Evolutionary conservation across 495 filamentous ascomycete species (phyloP).

Genomic region (Penicillium atrosanguineum): DNA sequence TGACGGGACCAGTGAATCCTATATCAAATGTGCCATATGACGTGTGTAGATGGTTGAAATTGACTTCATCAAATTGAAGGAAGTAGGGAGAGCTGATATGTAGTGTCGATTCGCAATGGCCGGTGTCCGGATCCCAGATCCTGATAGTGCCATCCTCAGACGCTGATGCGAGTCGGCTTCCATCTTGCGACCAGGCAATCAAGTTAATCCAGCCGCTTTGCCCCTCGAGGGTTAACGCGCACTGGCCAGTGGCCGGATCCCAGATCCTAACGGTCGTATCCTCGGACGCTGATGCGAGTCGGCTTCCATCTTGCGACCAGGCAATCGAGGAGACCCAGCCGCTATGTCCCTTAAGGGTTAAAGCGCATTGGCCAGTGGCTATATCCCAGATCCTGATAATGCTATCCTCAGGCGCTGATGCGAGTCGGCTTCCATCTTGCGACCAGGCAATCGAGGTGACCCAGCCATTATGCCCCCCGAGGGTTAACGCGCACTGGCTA

Average conservation of each 20-base stretch:
- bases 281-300: background rate
- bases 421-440: constrained; percentile 15
- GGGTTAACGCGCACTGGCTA: constrained; percentile 6
- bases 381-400: constrained; percentile 2
- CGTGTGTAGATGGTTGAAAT: constrained; percentile 1
- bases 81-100: background rate
- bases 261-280: constrained; percentile 4
- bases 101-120: too few relatives aligned
- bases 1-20: background rate
- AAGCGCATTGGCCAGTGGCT: background rate
- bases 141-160: constrained; percentile 3
- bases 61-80: constrained; percentile 1
- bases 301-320: constrained; percentile 2
- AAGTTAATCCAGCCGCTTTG: background rate
- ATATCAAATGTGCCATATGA: background rate
- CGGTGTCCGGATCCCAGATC: background rate
- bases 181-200: constrained; percentile 4
- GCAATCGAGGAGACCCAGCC: background rate
- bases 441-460: constrained; percentile 24
- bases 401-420: constrained; percentile 8
- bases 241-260: constrained; percentile 2
- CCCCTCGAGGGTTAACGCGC: background rate
- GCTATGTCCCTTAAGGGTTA: constrained; percentile 4
- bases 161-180: constrained; percentile 8
- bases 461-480: constrained; percentile 11